Conservation (phyloP, 2,329 filamentous ascomycete species). For the Colletotrichum tofieldiae region DNA sequence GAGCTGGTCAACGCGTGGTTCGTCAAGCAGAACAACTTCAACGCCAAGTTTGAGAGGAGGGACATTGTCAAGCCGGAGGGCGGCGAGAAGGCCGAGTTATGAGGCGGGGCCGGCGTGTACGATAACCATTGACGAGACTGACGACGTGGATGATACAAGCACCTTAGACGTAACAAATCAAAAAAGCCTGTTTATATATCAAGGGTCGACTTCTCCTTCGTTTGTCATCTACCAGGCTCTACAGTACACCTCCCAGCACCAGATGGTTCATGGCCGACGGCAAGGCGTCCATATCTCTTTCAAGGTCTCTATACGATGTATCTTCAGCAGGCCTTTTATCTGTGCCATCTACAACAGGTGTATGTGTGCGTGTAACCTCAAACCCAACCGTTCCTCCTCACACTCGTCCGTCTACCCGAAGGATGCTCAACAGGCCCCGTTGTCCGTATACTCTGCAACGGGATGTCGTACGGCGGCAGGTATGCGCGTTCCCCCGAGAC, state of each 20-base stretch:
- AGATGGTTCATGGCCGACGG: not conserved
- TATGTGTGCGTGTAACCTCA: not conserved
- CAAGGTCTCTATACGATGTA: not conserved
- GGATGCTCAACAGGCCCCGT: too few relatives aligned
- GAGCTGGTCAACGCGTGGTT: constrained; percentile 75
- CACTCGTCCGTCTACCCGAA: not conserved
- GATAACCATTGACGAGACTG: constrained; percentile 12
- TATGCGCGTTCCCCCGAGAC: not conserved
- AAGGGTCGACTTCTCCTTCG: not conserved
- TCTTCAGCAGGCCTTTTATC: not conserved
- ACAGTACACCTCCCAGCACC: too few relatives aligned
- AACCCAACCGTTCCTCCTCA: not conserved
- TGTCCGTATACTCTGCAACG: constrained; percentile 1
- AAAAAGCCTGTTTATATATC: not conserved
- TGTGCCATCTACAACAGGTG: not conserved
- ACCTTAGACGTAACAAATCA: constrained; percentile 19
- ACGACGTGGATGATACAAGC: constrained; percentile 3
- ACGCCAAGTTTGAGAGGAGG: constrained; percentile 60
- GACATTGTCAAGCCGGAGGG: constrained; percentile 57
- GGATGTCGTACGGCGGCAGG: constrained; percentile 27
- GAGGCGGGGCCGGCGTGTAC: not conserved
- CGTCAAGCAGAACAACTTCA: constrained; percentile 72
- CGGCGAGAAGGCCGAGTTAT: constrained; percentile 25
- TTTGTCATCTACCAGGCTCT: not conserved
- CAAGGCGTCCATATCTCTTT: not conserved